Evolutionary conservation across 768 basidiomycete genomes (phyloP).

Genomic region (Termitomyces bulborhizus): DNA sequence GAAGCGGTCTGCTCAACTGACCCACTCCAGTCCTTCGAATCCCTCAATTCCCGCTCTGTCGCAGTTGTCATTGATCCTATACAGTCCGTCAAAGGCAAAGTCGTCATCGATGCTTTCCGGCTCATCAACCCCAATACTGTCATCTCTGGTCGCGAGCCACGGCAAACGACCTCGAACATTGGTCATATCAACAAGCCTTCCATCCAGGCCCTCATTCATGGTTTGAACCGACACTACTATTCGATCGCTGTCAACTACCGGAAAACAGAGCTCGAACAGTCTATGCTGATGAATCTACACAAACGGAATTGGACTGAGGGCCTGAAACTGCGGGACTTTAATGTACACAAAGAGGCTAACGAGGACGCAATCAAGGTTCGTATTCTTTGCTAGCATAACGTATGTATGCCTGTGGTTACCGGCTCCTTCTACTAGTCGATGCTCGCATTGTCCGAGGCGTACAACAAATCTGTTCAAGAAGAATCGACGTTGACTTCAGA

Average conservation of each 20-base stretch:
- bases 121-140: constrained; percentile 90
- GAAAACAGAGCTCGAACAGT: constrained; percentile 96
- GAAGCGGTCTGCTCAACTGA: constrained; percentile 7
- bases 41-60: constrained; percentile 86
- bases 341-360: constrained; percentile 80
- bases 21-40: constrained; percentile 81
- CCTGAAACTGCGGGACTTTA: constrained; percentile 85
- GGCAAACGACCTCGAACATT: constrained; percentile 97
- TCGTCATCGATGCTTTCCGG: constrained; percentile 98
- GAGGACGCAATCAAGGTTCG: constrained; percentile 93
- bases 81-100: constrained; percentile 97
- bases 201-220: constrained; percentile 97
- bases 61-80: constrained; percentile 98
- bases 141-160: constrained; percentile 87
- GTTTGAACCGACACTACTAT: constrained; percentile 97
- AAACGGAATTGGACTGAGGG: constrained; percentile 99
- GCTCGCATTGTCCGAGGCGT: constrained; percentile 87
- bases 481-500: constrained; percentile 92
- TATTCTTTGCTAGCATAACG: constrained; percentile 4
- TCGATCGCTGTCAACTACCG: constrained; percentile 96
- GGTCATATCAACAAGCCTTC: constrained; percentile 99
- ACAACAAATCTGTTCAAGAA: constrained; percentile 98
- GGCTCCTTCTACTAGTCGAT: constrained; percentile 56
- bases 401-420: constrained; percentile 3
- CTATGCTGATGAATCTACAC: constrained; percentile 98